Evolutionary conservation across 768 basidiomycete species (phyloP), one percentile per base, ranked within the genome.

Genomic region (Termitomyces sp.): DNA sequence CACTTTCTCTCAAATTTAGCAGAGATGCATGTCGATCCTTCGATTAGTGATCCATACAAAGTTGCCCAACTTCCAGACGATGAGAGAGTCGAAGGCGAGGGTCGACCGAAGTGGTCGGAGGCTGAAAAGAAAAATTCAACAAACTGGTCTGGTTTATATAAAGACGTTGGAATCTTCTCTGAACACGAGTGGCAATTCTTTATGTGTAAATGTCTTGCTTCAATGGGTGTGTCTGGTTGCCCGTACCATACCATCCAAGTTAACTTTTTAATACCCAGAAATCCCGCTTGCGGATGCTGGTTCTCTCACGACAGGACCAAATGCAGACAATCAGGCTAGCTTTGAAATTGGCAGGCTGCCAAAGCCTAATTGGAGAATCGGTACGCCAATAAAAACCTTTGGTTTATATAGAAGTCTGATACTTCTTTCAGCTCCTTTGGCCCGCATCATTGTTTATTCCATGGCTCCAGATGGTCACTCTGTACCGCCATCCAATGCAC

Each of bases 171-270:
- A 21, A 90, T 96, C 45, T 92, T 93, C 68, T 84, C 85, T 45
- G 86, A 92, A 59, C 79, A 86, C 63, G 86, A 95, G 65, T 95
- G 91, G 84, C 82, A 84, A 61, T 79, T 87, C 57, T 73, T 96
- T 62, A 94, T 95, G 89, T 89, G 86, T 65, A 94, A 93, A 73
- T 91, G 89, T 66, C 75, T 96, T 54, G 80, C 84, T 8, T 88
- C 87, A 4, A 89, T 91, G 88, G 85, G 87, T 88, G 69, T 59
- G 84, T 58, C 51, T 67, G 39, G 47, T 43, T 47, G 39, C 23
- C 41, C 58, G 40, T 53, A 34, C 27, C 43, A 46, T 25, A 34
- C 41, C 49, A 37, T 44, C 58, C 23, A 48, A 27, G 23, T 59
- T 59, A 48, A 51, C 42, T 19, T 60, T 40, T 11, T 30, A n/a